A percentile compares a stretch with the other conserved stretches of the same genome.
Evolutionary conservation across 495 filamentous ascomycete species (phyloP).

Genomic region (Aspergillus baeticus): DNA sequence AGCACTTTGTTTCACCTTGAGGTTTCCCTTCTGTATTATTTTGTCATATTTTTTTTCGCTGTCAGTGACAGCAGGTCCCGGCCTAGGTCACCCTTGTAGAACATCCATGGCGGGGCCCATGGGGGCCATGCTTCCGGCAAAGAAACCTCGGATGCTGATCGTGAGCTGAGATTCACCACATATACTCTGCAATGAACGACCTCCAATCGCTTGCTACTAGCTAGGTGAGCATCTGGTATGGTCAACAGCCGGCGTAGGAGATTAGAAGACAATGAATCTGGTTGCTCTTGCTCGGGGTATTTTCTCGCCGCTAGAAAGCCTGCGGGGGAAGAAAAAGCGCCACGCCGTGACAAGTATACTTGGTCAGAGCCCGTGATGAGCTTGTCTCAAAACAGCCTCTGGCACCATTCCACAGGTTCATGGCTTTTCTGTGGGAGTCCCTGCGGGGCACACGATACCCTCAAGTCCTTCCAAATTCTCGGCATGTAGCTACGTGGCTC

Average conservation of each 20-base stretch:
- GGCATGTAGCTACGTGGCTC: slow-evolving; percentile 25
- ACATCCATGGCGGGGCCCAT: neutral
- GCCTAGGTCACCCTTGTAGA: slow-evolving; percentile 1
- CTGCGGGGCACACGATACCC: slow-evolving; percentile 21
- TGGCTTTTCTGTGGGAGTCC: slow-evolving; percentile 10
- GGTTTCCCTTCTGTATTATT: neutral
- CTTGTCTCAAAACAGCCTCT: neutral
- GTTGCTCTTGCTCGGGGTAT: slow-evolving; percentile 4
- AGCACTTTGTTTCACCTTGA: neutral
- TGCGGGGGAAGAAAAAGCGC: neutral
- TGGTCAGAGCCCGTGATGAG: neutral
- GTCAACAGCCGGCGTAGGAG: neutral
- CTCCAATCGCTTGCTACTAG: slow-evolving; percentile 6
- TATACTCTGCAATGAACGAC: slow-evolving; percentile 10
- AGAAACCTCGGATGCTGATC: slow-evolving; percentile 8
- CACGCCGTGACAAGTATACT: neutral
- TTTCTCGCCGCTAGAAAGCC: slow-evolving; percentile 1
- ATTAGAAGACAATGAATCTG: slow-evolving; percentile 11
- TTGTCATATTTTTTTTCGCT: neutral
- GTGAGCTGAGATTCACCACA: neutral
- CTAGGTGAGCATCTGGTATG: neutral
- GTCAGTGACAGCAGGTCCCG: neutral
- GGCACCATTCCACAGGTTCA: neutral
- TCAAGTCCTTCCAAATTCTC: slow-evolving; percentile 12
- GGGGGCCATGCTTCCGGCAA: neutral